Evolutionary conservation across 495 filamentous ascomycete species (phyloP), one percentile per base, ranked within the genome.

Genomic region (Usnea hakonensis): DNA sequence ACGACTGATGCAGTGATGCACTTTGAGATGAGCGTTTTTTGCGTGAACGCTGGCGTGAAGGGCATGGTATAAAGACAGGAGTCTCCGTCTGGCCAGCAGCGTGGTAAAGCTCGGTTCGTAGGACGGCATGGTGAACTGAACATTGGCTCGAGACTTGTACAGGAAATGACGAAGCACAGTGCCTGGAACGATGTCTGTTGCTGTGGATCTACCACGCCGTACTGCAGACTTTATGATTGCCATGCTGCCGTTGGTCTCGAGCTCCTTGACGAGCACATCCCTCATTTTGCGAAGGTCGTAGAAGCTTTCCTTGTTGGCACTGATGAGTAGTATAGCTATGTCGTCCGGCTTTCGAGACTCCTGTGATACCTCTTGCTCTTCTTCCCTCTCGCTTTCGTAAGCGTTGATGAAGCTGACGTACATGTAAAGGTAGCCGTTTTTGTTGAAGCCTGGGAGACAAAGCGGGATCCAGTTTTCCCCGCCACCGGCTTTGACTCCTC

Each of bases 381-480:
- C 68, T 44, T 73, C 74, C 41, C 72, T 71, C 38, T 79, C 67
- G 48, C 74, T 72, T 37, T 57, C 28, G n/a, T 53, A 63, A n/a
- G 73, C 72, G 65, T 81, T 79, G 58, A 97, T 81, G 70, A 97
- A 99, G 75, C 89, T 94, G 71, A 97, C 93, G 71, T 97, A 99
- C 90, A 97, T 97, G 77, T 97, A 96, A 3, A 99, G 81, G 71
- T 94, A 97, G n/a, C 95, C 95, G 54, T 85, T 88, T 69, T 89
- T 95, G 76, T 99, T 99, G 77, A 99, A 99, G 8, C 91, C 92
- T 13, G 95, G 95, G 13, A 99, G 82, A 67, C 95, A 97, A 10
- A 99, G 81, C 3, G 95, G 95, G 41, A 96, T 93, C 95, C 95
- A 97, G 68, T 92, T 96, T 72, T 99, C 95, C 19, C 91, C 92